Percentiles rank a stretch among this genome's conserved stretches.
Evolutionary conservation across 164 flowering plant species (phyloP).

Genomic region (Piper longum): DNA sequence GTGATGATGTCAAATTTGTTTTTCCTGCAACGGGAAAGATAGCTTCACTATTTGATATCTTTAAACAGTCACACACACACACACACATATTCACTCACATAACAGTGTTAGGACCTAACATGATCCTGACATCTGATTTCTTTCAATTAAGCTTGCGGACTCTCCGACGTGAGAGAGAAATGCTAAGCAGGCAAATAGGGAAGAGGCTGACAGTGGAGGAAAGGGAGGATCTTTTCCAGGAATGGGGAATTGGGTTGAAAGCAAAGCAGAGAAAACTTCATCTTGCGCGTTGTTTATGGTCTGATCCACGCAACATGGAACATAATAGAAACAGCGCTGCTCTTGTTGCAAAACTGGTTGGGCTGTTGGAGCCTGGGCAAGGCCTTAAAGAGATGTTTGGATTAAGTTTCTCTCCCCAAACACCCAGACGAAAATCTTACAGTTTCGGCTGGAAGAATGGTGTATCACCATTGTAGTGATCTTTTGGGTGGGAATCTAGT

Average conservation of each 20-base stretch:
- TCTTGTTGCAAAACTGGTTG: conserved; percentile 56
- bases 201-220: conserved; percentile 51
- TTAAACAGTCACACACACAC: not conserved
- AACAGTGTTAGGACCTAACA: too few species aligned
- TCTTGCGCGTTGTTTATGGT: conserved; percentile 51
- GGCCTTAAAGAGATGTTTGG: conserved; percentile 85
- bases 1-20: too few species aligned
- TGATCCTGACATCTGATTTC: not conserved
- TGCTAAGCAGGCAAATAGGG: conserved; percentile 55
- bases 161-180: conserved; percentile 60
- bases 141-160: conserved; percentile 34
- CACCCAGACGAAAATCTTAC: conserved; percentile 29
- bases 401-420: conserved; percentile 67
- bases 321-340: conserved; percentile 62
- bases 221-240: conserved; percentile 41
- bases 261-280: conserved; percentile 63
- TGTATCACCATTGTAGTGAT: conserved; percentile 15
- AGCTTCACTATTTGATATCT: not conserved
- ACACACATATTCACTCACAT: too few species aligned
- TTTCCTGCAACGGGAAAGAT: too few species aligned
- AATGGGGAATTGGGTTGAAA: conserved; percentile 62
- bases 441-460: conserved; percentile 33
- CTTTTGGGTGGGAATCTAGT: not conserved
- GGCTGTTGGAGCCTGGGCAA: conserved; percentile 42
- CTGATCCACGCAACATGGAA: conserved; percentile 38